Evolutionary conservation across 371 early-diverging fungal species (phyloP).

Genomic region (Smittium culicis): DNA sequence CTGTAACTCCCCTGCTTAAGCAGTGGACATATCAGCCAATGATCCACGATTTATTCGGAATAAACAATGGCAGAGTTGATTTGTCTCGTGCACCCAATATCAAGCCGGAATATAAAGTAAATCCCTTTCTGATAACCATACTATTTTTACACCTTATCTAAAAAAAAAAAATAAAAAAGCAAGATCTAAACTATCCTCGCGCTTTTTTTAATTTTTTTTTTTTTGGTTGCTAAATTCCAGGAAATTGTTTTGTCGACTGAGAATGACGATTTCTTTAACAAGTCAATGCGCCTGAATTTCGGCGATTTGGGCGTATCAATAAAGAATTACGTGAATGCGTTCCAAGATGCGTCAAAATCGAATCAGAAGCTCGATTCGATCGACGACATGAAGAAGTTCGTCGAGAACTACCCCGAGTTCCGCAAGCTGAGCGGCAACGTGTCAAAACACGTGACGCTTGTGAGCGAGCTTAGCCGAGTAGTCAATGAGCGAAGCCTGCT

Average conservation of each 20-base stretch:
- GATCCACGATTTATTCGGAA: conserved; percentile 93
- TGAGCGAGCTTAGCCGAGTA: conserved; percentile 76
- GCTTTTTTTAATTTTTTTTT: too few species aligned
- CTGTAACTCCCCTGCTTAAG: conserved; percentile 88
- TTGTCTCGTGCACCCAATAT: conserved; percentile 68
- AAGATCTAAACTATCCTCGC: too few species aligned
- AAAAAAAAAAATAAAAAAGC: too few species aligned
- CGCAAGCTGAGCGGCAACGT: conserved; percentile 88
- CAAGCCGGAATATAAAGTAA: conserved; percentile 27
- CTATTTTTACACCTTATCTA: background rate
- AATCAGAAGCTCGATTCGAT: conserved; percentile 84
- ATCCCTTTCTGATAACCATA: background rate
- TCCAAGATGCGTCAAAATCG: conserved; percentile 74
- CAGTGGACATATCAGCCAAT: conserved; percentile 99
- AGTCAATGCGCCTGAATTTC: conserved; percentile 74
- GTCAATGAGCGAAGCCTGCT: conserved; percentile 57
- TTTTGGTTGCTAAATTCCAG: conserved; percentile 25
- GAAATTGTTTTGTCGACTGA: conserved; percentile 78
- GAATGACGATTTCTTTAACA: conserved; percentile 81
- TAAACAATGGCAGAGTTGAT: conserved; percentile 86
- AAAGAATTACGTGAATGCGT: conserved; percentile 84
- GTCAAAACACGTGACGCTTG: conserved; percentile 88
- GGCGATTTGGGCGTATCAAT: conserved; percentile 91
- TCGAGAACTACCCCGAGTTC: conserved; percentile 95
- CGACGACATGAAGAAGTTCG: conserved; percentile 93